Base-by-base conservation (phyloP, 495 filamentous ascomycete species). In the Penicillium canariense region DNA sequence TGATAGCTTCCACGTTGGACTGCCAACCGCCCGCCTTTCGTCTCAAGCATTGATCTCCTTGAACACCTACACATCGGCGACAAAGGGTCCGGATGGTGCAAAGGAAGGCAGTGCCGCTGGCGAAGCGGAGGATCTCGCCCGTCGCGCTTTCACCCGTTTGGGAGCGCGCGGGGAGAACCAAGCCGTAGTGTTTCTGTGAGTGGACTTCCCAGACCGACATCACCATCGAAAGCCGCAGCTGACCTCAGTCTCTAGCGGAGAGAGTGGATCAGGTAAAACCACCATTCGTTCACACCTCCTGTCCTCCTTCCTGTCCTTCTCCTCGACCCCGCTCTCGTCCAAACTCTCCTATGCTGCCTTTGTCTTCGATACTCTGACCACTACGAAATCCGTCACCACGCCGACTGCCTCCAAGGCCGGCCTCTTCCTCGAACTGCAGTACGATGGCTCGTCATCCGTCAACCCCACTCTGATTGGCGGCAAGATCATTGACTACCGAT, bases 361-460 rank as follows among this genome's bases (percentile, higher is more conserved):
- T 67, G 81, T 97, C 22, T 97, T 97, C 68, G 94, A 98, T 68
- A 87, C 91, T 6, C 80, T 98, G 35, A 98, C 94, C 4, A 96
- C 94, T 6, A 98, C 93, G n/a, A 98, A 98, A 76, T 96, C 92
- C 15, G 81, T 90, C 17, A 96, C 92, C 5, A 96, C 92, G 0
- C 92, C 92, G 1, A 96, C 90, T 5, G 94, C 94, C 22, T 97
- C 93, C 12, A 97, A 96, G 69, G 87, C 94, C 5, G 94, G 94
- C 52, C 82, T 98, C 12, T 96, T 96, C 63, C 89, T 90, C 68
- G 94, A 98, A 62, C 77, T 98, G 25, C 94, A 98, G 70, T 98
- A 97, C 60, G 91, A 98, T 67, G 93, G 89, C 6, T 81, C 89
- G 2, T 87, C 91, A 0, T 86, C 87, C 1, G 83, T 87, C 39